Evolutionary conservation across 345 rosid genomes (phyloP), one percentile per base, ranked within the genome.

Genomic region (Chamaenerion angustifolium): DNA sequence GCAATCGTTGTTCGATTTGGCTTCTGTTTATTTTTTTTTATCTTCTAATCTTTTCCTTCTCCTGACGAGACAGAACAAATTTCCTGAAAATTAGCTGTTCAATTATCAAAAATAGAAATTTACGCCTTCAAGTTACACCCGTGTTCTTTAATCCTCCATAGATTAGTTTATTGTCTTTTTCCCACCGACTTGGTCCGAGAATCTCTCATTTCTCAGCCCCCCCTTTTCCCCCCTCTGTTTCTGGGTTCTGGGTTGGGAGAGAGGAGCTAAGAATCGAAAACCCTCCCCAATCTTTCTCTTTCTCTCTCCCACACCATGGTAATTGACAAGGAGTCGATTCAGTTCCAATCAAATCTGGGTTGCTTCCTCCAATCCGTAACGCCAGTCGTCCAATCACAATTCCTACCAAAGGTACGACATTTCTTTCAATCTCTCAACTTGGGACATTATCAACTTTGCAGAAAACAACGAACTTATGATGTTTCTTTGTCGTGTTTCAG

Each of bases 311-410:
- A 9, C 16, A 73, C 60, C 73, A 88, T 93, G 99, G 67, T 71
- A 60, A 60, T 75, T 61, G 83, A 71, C 40, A 77, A 61, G 52
- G 85, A 86, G 67, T 76, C 92, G 69, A 62, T 56, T 16, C 25
- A 21, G 1, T 21, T 21, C 25, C 79, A 71, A 74, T 88, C 97
- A 2, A 93, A 93, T 72, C 94, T 93, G 14, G 84, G 75, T 42
- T 66, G 88, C 56, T 88, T 93, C 72, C 88, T 88, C 57, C 78
- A 79, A 64, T 83, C 81, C 77, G 85, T 89, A 43, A 93, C 97
- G n/a, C 99, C 99, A 6, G 27, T 73, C 3, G 88, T 73, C 54
- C 78, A 68, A 18, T 79, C 97, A 43, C 97, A 88, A 54, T 75
- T 67, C 67, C 94, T 88, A 25, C 81, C 94, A 42, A 79, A 85